Conservation (phyloP, 257 asterid genomes). For the Nicotiana sylvestris region DNA sequence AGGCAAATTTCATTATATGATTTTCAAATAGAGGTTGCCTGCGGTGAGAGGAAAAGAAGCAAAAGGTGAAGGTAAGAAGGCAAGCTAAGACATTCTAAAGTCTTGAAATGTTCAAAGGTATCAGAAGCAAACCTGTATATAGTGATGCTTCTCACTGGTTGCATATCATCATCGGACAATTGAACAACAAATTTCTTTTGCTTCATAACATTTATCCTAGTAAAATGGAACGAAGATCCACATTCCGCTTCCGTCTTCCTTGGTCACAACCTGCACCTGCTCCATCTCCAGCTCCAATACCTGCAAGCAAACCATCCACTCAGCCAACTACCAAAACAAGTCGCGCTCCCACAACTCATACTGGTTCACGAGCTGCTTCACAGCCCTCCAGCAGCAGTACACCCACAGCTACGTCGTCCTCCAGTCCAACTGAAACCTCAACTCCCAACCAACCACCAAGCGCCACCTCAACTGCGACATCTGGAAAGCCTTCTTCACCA, state of each 20-base stretch:
- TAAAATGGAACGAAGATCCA: conserved; percentile 48
- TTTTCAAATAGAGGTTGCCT: not conserved
- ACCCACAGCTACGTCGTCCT: not conserved
- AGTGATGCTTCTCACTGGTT: not conserved
- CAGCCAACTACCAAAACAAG: conserved; percentile 7
- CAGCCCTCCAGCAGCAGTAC: not conserved
- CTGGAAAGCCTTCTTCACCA: conserved; percentile 7
- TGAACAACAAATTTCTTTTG: conserved; percentile 6
- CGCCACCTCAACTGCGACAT: not conserved
- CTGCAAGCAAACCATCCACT: conserved; percentile 26
- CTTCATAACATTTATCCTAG: not conserved
- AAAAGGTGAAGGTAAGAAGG: not conserved
- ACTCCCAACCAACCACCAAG: conserved; percentile 3
- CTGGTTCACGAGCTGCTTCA: conserved; percentile 5
- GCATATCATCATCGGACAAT: conserved; percentile 2
- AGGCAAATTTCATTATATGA: not conserved
- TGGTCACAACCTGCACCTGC: conserved; percentile 28
- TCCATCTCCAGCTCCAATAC: conserved; percentile 9
- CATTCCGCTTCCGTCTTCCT: conserved; percentile 43
- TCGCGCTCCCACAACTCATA: conserved; percentile 15
- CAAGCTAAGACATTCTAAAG: conserved; percentile 2
- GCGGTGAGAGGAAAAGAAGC: conserved; percentile 10
- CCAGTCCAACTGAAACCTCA: not conserved
- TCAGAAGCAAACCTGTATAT: conserved; percentile 20
- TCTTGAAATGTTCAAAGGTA: conserved; percentile 19